Evolutionary conservation across 129 eudicot species (phyloP), one percentile per base, ranked within the genome.

Genomic region (Centaurea solstitialis): DNA sequence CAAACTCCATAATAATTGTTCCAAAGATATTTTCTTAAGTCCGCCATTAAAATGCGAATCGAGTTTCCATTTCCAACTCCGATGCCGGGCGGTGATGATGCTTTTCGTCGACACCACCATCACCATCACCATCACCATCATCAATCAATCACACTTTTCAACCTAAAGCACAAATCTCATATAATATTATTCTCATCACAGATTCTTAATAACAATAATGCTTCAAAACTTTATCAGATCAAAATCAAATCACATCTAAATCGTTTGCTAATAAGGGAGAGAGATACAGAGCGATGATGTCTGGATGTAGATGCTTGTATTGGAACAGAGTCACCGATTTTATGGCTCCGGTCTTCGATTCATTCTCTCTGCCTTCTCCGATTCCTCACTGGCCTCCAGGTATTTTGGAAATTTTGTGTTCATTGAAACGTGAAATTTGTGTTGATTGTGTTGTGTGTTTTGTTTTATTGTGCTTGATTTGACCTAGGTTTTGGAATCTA

Each of bases 381-480:
- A 72, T 92, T 72, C 99, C 97, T 7, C 87, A 85, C 72, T 94
- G 97, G 99, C 97, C 97, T 84, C 82, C 84, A 83, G 99, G 99
- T 94, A 76, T 40, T 17, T 39, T 7, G 50, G 5, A 59, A n/a
- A n/a, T n/a, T n/a, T 71, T 3, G 7, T 50, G 10, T 7, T 17
- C 23, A 53, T 70, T 33, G 11, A 9, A 17, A 8, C 45, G 43
- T 45, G 0, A 53, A 17, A 70, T 3, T 74, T 5, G 5, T 76
- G 77, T 62, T 38, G 17, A 68, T 12, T n/a, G 1, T 21, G 2
- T 33, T 35, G 0, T 8, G 21, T 11, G 9, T 15, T 47, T 7
- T 5, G 1, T 26, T 26, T 26, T 26, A 7, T 18, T 35, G 2
- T 6, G 30, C 50, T 38, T 22, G 3, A 10, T n/a, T 39, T 69